Conservation (phyloP, 1,139 yeast genomes). For the Zygoascus sp. region DNA sequence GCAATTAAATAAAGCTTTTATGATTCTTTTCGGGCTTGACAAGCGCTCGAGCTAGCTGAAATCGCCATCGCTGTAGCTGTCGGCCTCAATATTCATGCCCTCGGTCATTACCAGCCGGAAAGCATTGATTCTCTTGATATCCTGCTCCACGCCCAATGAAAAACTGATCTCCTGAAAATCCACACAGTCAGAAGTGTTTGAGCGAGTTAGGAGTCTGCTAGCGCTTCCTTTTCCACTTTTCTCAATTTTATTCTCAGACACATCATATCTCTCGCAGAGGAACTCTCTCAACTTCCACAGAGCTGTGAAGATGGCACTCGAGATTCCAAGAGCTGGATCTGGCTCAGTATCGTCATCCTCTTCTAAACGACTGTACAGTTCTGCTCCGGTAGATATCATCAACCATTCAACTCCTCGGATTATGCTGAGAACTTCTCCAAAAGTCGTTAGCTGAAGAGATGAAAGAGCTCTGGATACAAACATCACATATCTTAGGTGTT, state of each 20-base stretch:
- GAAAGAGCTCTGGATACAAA: slow-evolving; percentile 43
- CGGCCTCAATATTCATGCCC: neutral
- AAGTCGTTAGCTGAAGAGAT: slow-evolving; percentile 35
- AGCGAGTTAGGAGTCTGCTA: neutral
- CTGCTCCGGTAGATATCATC: slow-evolving; percentile 3
- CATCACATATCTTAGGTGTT: slow-evolving; percentile 33
- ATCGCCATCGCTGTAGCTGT: neutral
- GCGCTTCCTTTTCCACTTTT: neutral
- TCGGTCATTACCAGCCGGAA: slow-evolving; percentile 6
- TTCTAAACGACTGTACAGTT: slow-evolving; percentile 7
- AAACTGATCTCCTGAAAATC: neutral
- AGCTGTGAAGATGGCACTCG: slow-evolving; percentile 11
- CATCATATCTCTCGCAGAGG: slow-evolving; percentile 11
- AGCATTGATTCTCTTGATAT: neutral
- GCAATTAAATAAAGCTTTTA: neutral
- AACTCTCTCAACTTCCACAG: slow-evolving; percentile 12
- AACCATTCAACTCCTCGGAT: slow-evolving; percentile 29
- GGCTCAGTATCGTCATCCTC: slow-evolving; percentile 12
- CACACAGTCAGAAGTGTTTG: neutral
- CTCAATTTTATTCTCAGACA: slow-evolving; percentile 11
- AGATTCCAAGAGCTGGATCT: slow-evolving; percentile 12
- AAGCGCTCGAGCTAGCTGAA: neutral
- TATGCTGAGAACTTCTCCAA: slow-evolving; percentile 42
- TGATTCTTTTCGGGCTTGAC: neutral
- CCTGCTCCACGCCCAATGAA: neutral